Conservation (phyloP, 2,329 filamentous ascomycete genomes). For the Epichloe bromicola region DNA sequence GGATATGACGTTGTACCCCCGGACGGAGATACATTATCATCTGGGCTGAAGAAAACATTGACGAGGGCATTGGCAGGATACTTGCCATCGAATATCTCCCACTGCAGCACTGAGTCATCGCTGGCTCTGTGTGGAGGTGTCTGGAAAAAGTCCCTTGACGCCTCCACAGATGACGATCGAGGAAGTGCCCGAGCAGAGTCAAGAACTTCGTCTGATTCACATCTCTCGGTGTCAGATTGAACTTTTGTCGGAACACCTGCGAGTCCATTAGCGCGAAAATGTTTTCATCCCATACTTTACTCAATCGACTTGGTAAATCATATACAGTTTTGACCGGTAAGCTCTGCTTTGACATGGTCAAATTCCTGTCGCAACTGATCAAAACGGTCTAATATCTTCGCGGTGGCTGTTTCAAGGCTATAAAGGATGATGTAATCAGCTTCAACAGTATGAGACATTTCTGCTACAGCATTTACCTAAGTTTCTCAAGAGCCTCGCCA, state of each 20-base stretch:
- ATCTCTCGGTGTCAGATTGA: not conserved
- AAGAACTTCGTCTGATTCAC: not conserved
- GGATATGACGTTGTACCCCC: not conserved
- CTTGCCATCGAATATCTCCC: slow-evolving; percentile 9
- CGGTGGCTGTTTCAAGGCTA: slow-evolving; percentile 10
- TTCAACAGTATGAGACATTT: too few species aligned
- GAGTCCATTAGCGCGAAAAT: too few species aligned
- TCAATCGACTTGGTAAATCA: not conserved
- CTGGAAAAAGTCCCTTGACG: slow-evolving; percentile 11
- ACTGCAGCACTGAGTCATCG: slow-evolving; percentile 10
- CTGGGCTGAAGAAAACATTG: slow-evolving; percentile 7
- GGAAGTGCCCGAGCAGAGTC: not conserved
- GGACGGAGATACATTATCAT: not conserved
- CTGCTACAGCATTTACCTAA: slow-evolving; percentile 5
- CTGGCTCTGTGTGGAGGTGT: slow-evolving; percentile 11
- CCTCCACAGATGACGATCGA: slow-evolving; percentile 2
- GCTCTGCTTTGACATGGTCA: slow-evolving; percentile 4
- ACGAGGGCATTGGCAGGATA: slow-evolving; percentile 9
- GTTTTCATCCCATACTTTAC: not conserved
- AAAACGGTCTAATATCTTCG: slow-evolving; percentile 8
- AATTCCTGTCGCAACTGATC: slow-evolving; percentile 9
- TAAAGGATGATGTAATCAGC: not conserved
- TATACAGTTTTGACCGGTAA: not conserved
- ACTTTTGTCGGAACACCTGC: not conserved
- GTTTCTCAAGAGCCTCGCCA: slow-evolving; percentile 7